phyloP scores from a whole-genome alignment of 371 early-diverging fungal species.

The Lichtheimia hyalospora region DNA sequence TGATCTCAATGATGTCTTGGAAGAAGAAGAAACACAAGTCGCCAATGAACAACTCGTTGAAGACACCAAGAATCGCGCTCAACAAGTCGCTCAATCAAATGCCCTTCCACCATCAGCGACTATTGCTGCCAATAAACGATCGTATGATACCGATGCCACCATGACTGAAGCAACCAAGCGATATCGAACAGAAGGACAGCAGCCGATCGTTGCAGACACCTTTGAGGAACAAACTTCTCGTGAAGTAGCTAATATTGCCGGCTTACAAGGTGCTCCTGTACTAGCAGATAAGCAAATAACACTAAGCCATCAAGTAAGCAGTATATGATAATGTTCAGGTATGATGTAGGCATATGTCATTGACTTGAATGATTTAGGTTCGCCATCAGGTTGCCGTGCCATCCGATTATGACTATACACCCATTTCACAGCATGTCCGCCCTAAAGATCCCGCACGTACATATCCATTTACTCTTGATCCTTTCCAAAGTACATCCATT shows the following conservation, averaged over 20 bases:
- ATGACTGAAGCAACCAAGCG: too few relatives aligned
- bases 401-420: conserved; percentile 81
- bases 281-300: conserved; percentile 52
- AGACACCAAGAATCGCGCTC: conserved; percentile 9
- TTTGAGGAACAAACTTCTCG: conserved; percentile 79
- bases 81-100: not conserved
- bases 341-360: not conserved
- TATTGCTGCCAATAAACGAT: not conserved
- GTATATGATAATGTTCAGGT: not conserved
- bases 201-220: conserved; percentile 71
- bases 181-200: not conserved
- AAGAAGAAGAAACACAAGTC: not conserved
- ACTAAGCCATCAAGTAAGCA: conserved; percentile 51
- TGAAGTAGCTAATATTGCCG: conserved; percentile 68
- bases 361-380: conserved; percentile 47
- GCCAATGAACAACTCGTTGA: conserved; percentile 15
- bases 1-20: conserved; percentile 13
- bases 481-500: conserved; percentile 96
- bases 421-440: conserved; percentile 82
- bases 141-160: too few relatives aligned
- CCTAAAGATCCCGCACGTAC: conserved; percentile 85
- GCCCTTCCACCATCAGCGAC: conserved; percentile 1
- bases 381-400: conserved; percentile 97
- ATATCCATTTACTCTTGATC: conserved; percentile 97
- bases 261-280: conserved; percentile 36